Base-by-base conservation (phyloP, 192 early-diverging fungal genomes). In the Backusella tarrabulga region DNA sequence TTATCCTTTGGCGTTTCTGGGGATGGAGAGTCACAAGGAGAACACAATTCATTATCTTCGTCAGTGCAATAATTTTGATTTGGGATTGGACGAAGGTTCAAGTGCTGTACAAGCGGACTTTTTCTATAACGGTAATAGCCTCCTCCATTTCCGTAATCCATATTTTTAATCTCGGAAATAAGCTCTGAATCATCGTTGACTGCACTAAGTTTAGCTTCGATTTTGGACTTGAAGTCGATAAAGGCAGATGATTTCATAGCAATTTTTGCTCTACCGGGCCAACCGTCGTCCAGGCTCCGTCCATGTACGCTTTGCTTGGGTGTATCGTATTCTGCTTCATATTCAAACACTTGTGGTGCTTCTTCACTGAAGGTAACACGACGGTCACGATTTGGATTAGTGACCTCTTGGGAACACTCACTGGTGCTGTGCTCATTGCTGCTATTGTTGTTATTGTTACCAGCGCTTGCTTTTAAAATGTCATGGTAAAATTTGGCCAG, bases 201-300 rank as follows among this genome's bases (percentile, higher is more conserved):
- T 46, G 71, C 42, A 50, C 71, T 41, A 32, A 72, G 40, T 72
- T 72, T 72, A 72, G 71, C 71, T 72, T 72, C 71, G 29, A 72
- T 72, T 32, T 72, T 72, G 14, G 71, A 72, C 71, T 72, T 72
- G 71, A 72, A 72, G 29, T 72, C 71, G 17, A 72, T 72, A 14
- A 72, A 72, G 1, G 40, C 71, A 23, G 15, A 32, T 46, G 71
- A 72, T 14, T 72, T 72, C 71, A 72, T 72, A 19, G 71, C 71
- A 23, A 1, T 34, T 44, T 72, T 72, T 34, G 71, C 42, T 50
- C 44, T 72, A n/a, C 71, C 71, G 9, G 71, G 71, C 71, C 73
- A 74, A 1, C 73, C 50, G 6, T 74, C 73, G 40, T 29, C 38
- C 29, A 74, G 11, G 12, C 56, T 21, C 4, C 11, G 56, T 23